A percentile compares a stretch with the other conserved stretches of the same genome.
These are phyloP conservation scores for Thielaviopsis populi DNA, from an alignment of 2,329 filamentous ascomycete genomes.

Conservation along the genomic window DNA sequence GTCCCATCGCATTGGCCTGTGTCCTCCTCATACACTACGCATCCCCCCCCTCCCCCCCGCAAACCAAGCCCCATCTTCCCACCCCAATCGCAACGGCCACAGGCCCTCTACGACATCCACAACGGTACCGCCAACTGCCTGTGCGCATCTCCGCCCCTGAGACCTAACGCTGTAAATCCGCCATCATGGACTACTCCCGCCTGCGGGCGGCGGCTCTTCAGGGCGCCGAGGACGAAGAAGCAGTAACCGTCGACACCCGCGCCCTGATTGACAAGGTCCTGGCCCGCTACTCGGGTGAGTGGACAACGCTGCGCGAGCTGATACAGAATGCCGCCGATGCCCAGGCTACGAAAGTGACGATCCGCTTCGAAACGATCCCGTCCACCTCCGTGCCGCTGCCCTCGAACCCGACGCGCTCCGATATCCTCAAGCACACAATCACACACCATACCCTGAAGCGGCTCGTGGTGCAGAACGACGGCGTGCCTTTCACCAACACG, in stretches of 20 bases:
- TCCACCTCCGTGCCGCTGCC: constrained; percentile 64
- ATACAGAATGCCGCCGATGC: constrained; percentile 98
- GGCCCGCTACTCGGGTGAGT: constrained; percentile 91
- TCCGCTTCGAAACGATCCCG: constrained; percentile 83
- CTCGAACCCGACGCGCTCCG: constrained; percentile 47
- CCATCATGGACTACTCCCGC: constrained; percentile 53
- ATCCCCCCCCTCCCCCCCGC: no score
- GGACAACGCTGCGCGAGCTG: constrained; percentile 76
- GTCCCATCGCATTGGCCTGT: background rate
- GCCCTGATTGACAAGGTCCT: constrained; percentile 96
- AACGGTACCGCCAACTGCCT: background rate
- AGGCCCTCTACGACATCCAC: background rate
- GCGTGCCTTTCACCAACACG: constrained; percentile 69
- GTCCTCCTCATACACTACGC: background rate
- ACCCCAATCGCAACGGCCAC: background rate
- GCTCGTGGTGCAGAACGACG: constrained; percentile 86
- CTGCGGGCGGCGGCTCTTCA: constrained; percentile 77
- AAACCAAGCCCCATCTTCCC: no score
- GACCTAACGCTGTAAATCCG: background rate
- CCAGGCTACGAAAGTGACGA: constrained; percentile 72
- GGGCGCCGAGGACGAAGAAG: constrained; percentile 81
- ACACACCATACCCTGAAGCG: constrained; percentile 74
- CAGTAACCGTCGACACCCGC: constrained; percentile 92
- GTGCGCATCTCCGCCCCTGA: background rate
- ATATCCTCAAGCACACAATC: constrained; percentile 67